Conservation (phyloP, 768 basidiomycete species). For the Termitomyces sp. region DNA sequence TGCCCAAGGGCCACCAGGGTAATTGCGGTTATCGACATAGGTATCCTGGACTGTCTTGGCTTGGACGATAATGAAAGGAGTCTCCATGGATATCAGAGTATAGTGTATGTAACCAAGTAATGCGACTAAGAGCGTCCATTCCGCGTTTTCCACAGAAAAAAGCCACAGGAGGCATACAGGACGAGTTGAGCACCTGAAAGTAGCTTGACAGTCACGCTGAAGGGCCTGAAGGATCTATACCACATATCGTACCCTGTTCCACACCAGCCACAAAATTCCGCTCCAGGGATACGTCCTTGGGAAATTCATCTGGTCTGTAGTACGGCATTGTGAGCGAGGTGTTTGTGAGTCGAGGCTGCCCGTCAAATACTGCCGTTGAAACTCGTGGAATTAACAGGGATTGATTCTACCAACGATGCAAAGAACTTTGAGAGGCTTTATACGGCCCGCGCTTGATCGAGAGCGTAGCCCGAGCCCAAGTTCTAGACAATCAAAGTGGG, state of each 20-base stretch:
- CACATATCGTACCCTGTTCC: background rate
- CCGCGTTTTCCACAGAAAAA: background rate
- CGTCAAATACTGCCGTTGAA: background rate
- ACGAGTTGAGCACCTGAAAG: background rate
- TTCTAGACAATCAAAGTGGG: background rate
- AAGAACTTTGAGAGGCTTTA: background rate
- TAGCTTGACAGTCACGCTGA: background rate
- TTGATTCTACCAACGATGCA: background rate
- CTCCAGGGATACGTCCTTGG: background rate
- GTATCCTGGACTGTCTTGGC: constrained; percentile 25
- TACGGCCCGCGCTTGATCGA: background rate
- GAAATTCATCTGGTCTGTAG: background rate
- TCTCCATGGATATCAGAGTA: background rate
- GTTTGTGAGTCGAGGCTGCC: background rate
- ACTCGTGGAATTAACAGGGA: background rate
- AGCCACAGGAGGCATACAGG: background rate
- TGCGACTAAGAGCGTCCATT: background rate
- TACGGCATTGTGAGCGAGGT: background rate
- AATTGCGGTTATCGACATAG: constrained; percentile 37
- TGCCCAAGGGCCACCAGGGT: constrained; percentile 36
- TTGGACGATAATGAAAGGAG: background rate
- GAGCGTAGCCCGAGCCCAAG: background rate
- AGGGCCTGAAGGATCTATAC: background rate
- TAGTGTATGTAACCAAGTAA: background rate
- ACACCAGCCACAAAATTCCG: background rate